phyloP scores from a whole-genome alignment of 257 asterid genomes.

The Solanum okadae region DNA sequence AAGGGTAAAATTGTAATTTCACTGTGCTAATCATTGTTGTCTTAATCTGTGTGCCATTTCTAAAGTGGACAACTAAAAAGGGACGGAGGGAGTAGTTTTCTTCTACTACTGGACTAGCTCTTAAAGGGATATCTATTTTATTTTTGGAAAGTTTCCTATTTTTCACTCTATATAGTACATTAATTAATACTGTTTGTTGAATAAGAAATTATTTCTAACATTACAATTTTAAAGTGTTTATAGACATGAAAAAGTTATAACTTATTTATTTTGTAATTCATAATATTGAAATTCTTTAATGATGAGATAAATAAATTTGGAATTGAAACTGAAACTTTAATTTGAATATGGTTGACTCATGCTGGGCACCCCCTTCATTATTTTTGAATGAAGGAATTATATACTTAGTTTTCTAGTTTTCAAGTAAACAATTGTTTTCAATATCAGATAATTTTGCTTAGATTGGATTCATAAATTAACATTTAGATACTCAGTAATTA shows the following conservation, averaged over 20 bases:
- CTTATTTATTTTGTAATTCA: neutral
- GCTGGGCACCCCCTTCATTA: neutral
- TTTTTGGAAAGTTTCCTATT: neutral
- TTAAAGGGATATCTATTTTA: neutral
- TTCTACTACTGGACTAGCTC: neutral
- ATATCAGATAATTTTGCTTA: neutral
- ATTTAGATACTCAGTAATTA: neutral
- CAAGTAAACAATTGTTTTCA: neutral
- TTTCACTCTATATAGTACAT: neutral
- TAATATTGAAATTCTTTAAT: neutral
- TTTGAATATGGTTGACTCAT: neutral
- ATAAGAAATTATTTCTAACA: neutral
- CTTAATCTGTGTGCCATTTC: too few species aligned
- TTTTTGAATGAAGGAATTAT: too few species aligned
- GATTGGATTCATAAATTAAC: neutral
- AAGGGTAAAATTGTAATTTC: too few species aligned
- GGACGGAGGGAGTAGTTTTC: too few species aligned
- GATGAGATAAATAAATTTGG: neutral
- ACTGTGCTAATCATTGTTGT: too few species aligned
- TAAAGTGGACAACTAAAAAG: too few species aligned
- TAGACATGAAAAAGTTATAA: neutral
- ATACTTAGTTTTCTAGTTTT: neutral
- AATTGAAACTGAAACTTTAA: neutral
- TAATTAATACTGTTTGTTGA: neutral
- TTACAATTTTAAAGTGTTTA: neutral